phyloP scores from a whole-genome alignment of 2,329 filamentous ascomycete genomes.

The Penicillium sp. region DNA sequence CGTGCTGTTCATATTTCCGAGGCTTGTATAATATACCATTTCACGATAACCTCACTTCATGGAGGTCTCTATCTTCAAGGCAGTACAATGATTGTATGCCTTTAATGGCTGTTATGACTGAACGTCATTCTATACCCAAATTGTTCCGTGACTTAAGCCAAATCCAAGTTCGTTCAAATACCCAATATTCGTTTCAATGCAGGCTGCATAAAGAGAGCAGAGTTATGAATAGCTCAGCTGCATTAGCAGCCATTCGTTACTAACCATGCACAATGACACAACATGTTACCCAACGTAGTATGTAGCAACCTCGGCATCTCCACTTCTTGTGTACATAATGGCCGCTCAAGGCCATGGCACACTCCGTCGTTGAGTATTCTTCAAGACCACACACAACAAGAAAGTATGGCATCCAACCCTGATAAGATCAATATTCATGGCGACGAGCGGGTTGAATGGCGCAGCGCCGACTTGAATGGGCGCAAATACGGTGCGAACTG shows the following conservation, averaged over 20 bases:
- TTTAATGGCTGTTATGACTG: no score
- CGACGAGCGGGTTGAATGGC: conserved; percentile 64
- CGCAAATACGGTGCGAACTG: conserved; percentile 59
- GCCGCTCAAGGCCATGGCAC: no score
- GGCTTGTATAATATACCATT: not conserved
- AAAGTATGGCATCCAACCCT: conserved; percentile 19
- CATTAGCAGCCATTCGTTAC: no score
- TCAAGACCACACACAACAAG: not conserved
- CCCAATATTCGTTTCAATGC: no score
- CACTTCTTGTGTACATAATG: no score
- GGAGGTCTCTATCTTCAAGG: not conserved
- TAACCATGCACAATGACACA: no score
- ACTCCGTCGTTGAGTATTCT: no score
- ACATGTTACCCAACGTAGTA: not conserved
- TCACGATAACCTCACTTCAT: not conserved
- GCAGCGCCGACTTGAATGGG: conserved; percentile 62
- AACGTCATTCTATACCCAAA: no score
- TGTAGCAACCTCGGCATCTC: not conserved
- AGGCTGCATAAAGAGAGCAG: no score
- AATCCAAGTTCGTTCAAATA: no score
- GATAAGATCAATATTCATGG: conserved; percentile 61
- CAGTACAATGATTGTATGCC: not conserved
- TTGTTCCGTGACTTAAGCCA: no score
- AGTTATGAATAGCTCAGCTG: no score
- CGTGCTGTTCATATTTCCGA: not conserved